These are phyloP conservation scores for Mucor irregularis DNA, from an alignment of 371 early-diverging fungal species.

Conservation along the genomic window DNA sequence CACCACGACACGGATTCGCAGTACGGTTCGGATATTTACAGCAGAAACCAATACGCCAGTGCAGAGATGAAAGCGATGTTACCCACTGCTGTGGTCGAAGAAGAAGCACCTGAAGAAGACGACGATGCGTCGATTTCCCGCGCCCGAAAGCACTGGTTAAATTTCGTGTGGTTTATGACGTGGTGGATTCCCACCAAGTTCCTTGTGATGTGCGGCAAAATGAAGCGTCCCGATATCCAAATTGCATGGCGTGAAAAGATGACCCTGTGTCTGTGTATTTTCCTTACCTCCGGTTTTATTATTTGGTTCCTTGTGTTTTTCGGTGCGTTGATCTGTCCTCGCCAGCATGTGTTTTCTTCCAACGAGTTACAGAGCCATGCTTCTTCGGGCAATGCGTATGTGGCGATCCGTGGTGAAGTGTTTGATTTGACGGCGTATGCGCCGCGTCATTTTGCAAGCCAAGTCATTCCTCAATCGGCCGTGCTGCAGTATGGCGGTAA, in stretches of 20 bases:
- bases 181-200: conserved; percentile 86
- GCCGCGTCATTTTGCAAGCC: conserved; percentile 50
- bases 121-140: conserved; percentile 30
- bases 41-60: not conserved
- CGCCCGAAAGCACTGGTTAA: conserved; percentile 75
- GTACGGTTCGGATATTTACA: conserved; percentile 17
- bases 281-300: conserved; percentile 53
- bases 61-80: conserved; percentile 26
- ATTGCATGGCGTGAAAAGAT: conserved; percentile 88
- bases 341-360: conserved; percentile 64
- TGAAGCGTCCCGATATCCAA: conserved; percentile 80
- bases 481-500: conserved; percentile 65
- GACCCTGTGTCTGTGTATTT: conserved; percentile 75
- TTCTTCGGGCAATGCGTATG: conserved; percentile 45
- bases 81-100: conserved; percentile 22
- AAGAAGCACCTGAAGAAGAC: conserved; percentile 19
- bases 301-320: conserved; percentile 73
- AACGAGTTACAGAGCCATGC: conserved; percentile 43
- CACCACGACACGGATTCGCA: conserved; percentile 28
- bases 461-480: conserved; percentile 47
- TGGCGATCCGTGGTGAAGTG: conserved; percentile 72
- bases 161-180: conserved; percentile 80
- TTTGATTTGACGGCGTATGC: conserved; percentile 70
- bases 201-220: conserved; percentile 65
- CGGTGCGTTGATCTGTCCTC: conserved; percentile 85